phyloP scores from a whole-genome alignment of 2,329 filamentous ascomycete species.

The Thelonectria blattea region DNA sequence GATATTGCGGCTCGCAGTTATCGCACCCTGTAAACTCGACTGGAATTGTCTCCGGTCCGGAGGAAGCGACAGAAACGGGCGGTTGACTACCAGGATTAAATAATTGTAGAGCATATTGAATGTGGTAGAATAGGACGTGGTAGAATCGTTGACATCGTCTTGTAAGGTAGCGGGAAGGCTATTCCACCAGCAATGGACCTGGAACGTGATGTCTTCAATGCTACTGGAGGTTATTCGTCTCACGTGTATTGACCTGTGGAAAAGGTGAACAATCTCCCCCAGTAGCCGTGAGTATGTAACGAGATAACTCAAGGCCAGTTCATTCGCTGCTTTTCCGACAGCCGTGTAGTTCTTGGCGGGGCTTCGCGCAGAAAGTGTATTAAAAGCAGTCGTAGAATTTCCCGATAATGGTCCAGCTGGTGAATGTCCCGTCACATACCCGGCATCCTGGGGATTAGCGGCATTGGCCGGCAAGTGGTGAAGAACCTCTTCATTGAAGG shows the following conservation, averaged over 20 bases:
- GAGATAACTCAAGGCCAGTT: constrained; percentile 26
- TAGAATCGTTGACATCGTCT: not conserved
- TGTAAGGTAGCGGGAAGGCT: constrained; percentile 24
- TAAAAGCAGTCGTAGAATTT: not conserved
- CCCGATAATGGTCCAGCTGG: not conserved
- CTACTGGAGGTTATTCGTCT: constrained; percentile 28
- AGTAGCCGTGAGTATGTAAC: constrained; percentile 31
- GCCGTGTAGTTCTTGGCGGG: constrained; percentile 13
- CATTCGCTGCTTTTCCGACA: constrained; percentile 16
- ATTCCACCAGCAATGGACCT: constrained; percentile 38
- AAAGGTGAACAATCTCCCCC: constrained; percentile 29
- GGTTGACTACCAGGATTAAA: constrained; percentile 41
- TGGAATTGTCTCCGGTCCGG: constrained; percentile 37
- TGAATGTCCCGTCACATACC: not conserved
- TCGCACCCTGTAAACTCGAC: constrained; percentile 40
- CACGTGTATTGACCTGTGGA: constrained; percentile 36
- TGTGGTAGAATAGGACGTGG: constrained; percentile 25
- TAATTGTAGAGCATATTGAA: constrained; percentile 43
- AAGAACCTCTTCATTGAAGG: constrained; percentile 9
- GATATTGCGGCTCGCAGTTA: constrained; percentile 39
- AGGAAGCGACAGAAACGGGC: constrained; percentile 43
- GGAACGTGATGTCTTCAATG: constrained; percentile 28
- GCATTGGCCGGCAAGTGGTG: constrained; percentile 7
- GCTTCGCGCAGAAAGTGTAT: constrained; percentile 7
- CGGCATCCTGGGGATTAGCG: not conserved